phyloP scores from a whole-genome alignment of 2,329 filamentous ascomycete genomes.

The Verticillium longisporum region DNA sequence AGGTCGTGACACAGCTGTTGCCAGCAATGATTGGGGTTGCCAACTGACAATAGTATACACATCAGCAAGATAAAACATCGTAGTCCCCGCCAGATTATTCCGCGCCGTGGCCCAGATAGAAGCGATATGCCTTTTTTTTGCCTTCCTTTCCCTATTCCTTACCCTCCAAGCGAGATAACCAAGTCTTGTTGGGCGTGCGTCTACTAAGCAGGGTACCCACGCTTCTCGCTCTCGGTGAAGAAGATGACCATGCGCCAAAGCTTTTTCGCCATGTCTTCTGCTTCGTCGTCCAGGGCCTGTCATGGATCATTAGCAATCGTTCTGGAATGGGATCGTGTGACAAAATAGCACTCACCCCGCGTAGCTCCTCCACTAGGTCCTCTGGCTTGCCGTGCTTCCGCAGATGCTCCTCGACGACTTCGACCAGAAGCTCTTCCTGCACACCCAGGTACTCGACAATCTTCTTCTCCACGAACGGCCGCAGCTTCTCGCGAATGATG shows the following conservation, averaged over 20 bases:
- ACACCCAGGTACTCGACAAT: slow-evolving; percentile 94
- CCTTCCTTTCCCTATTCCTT: not conserved
- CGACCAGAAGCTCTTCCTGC: slow-evolving; percentile 91
- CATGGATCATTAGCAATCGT: slow-evolving; percentile 18
- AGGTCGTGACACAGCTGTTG: too few relatives aligned
- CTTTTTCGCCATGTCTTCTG: slow-evolving; percentile 89
- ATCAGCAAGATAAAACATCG: not conserved
- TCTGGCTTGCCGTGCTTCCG: slow-evolving; percentile 67
- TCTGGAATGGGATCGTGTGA: not conserved
- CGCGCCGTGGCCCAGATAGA: not conserved
- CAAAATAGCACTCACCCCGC: slow-evolving; percentile 55
- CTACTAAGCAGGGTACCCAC: slow-evolving; percentile 64
- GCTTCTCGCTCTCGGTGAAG: slow-evolving; percentile 90
- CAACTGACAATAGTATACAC: not conserved
- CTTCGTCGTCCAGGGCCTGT: slow-evolving; percentile 87
- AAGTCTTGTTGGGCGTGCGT: not conserved
- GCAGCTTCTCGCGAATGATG: slow-evolving; percentile 76
- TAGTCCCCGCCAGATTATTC: not conserved
- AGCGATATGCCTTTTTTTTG: not conserved
- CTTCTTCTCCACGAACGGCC: slow-evolving; percentile 96
- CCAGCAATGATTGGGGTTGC: not conserved
- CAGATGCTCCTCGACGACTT: slow-evolving; percentile 84
- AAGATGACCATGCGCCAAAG: slow-evolving; percentile 98
- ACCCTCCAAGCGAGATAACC: not conserved
- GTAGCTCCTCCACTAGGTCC: slow-evolving; percentile 76